Evolutionary conservation across 768 basidiomycete genomes (phyloP), one percentile per base, ranked within the genome.

Genomic region (Gloeopeniophorella convolvens): DNA sequence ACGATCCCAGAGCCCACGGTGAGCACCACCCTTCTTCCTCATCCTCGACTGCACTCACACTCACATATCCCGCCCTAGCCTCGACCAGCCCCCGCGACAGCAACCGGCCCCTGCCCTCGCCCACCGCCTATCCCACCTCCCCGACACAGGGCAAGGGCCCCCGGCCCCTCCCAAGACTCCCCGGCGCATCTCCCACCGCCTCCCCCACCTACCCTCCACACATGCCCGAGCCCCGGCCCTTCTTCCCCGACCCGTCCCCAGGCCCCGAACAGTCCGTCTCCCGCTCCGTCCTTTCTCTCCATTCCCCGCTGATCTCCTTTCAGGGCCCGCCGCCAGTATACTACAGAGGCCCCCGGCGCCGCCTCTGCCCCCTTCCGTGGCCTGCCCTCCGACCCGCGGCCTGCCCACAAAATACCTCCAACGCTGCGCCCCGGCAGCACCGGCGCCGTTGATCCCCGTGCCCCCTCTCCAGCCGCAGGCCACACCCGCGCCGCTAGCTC

Each of bases 131-230:
- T 35, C 27, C 48, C 13, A 50, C 55, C 16, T 58, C 57, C 1
- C 57, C 57, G 12, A 51, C 50, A 11, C 45, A 50, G n/a, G 46
- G 54, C 18, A 56, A 47, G 42, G 16, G 45, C n/a, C 55, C 44
- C 21, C 57, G 57, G 20, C 57, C 57, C 16, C 27, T 59, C n/a
- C 57, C 57, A 24, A 43, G 50, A 30, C 51, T 48, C 11, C 57
- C 57, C 5, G 50, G 39, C 23, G 33, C 39, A 15, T 57, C 57
- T 1, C 35, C 56, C 4, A 43, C 34, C n/a, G 23, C 23, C 9
- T 32, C 57, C 20, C 42, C 56, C 5, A 24, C 35, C 16, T 56
- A 54, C n/a, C 50, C 57, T 3, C 20, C 45, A 7, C 45, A 39
- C 32, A 58, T 58, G 57, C 57, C 57, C 9, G 57, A 59, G 8